phyloP scores from a whole-genome alignment of 306 rosid genomes.

The Prunus dulcis region DNA sequence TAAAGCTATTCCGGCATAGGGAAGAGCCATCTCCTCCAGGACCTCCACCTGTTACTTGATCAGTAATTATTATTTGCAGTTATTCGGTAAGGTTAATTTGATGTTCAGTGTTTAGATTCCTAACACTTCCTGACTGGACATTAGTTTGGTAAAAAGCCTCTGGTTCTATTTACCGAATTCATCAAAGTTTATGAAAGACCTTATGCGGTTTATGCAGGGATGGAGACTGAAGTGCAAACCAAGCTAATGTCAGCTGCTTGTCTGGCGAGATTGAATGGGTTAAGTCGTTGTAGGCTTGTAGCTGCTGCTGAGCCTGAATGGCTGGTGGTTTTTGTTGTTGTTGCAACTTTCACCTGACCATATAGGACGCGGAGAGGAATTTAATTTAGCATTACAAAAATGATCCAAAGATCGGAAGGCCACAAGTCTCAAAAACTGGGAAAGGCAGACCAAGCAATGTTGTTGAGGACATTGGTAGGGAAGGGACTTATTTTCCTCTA shows the following conservation, averaged over 20 bases:
- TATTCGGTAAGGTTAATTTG: constrained; percentile 17
- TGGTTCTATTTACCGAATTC: too few relatives aligned
- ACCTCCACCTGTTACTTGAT: constrained; percentile 35
- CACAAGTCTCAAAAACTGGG: too few relatives aligned
- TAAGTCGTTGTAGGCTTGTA: background rate
- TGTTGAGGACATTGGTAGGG: too few relatives aligned
- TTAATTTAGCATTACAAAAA: background rate
- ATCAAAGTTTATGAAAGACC: background rate
- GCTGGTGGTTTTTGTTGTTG: background rate
- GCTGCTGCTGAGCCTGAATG: background rate
- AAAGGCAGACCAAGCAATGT: too few relatives aligned
- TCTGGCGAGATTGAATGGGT: background rate
- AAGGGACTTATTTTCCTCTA: background rate
- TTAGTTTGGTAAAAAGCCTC: too few relatives aligned
- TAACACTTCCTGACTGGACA: too few relatives aligned
- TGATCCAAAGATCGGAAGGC: background rate
- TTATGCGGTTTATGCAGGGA: background rate
- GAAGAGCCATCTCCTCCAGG: constrained; percentile 34
- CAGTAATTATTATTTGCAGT: constrained; percentile 14
- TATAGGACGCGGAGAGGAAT: background rate
- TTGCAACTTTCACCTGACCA: too few relatives aligned
- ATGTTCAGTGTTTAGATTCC: background rate
- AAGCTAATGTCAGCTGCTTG: background rate
- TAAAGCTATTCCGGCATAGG: constrained; percentile 79
- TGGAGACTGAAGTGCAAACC: too few relatives aligned